Conservation (phyloP, 1,284 basidiomycete species). For the Cryptococcus maquisensis region DNA sequence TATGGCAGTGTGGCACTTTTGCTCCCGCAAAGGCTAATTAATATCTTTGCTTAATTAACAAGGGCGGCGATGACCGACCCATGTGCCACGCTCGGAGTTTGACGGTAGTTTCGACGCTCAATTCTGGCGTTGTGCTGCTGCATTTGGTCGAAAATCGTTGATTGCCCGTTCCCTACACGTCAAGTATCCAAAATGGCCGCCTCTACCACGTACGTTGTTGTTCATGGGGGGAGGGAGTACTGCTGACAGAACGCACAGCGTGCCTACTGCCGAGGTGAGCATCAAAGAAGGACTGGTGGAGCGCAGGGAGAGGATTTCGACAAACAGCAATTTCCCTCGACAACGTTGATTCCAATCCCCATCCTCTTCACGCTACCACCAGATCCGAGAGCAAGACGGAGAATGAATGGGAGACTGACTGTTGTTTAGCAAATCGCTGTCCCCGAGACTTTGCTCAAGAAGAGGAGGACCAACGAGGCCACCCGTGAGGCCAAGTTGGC, state of each 20-base stretch:
- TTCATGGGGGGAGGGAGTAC: neutral
- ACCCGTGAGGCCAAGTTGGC: constrained; percentile 90
- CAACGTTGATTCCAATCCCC: neutral
- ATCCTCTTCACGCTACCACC: no score
- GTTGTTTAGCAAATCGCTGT: constrained; percentile 62
- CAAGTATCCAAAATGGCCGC: constrained; percentile 41
- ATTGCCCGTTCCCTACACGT: constrained; percentile 15
- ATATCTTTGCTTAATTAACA: no score
- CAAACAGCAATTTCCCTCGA: neutral
- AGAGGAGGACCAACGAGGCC: constrained; percentile 98
- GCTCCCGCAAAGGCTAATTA: no score
- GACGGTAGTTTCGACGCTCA: no score
- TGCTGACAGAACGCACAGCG: constrained; percentile 18
- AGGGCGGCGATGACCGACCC: no score
- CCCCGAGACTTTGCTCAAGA: constrained; percentile 98
- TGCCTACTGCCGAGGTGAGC: constrained; percentile 41
- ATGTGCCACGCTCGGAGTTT: neutral
- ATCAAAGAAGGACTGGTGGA: neutral
- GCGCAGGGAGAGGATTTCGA: neutral
- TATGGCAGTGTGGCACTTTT: neutral
- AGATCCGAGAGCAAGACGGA: neutral
- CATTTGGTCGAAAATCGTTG: neutral
- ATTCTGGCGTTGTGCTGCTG: no score
- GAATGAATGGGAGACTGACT: neutral
- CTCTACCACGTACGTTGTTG: constrained; percentile 36